Base-by-base conservation (phyloP, 2,329 filamentous ascomycete species). In the Dissoconium aciculare region DNA sequence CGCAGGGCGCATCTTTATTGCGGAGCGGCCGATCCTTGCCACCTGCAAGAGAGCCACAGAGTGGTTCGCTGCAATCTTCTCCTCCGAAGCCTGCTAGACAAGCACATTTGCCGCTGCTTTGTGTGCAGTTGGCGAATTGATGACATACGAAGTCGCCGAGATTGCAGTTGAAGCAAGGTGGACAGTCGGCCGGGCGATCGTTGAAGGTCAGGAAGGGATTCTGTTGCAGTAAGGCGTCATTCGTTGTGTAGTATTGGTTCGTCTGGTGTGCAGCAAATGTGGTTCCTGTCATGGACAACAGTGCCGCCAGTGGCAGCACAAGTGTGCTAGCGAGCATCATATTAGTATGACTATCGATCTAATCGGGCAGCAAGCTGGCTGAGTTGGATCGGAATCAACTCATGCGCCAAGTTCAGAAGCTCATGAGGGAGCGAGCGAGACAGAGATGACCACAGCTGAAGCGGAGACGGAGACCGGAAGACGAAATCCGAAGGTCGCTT, bases 111-210 rank as follows among this genome's bases (percentile, higher is more conserved):
- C 89, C 89, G 47, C 83, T 92, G 50, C 74, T 84, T 49, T 78
- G 73, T 55, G 89, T 91, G 57, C 89, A 98, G 17, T 74, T 67
- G 19, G 84, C 79, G 53, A 79, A 98, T 59, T 98, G 89, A 39
- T 81, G 74, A 56, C 89, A 98, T 39, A 74, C 75, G 55, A 93
- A 91, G 39, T 81, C 82, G 15, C 89, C 85, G 11, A 98, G 71
- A 35, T 94, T 79, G 62, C 89, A 98, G 69, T 98, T 95, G 68
- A 98, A 98, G 64, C 89, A 89, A 49, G 81, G 81, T 31, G 81
- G 81, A 52, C 82, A 89, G 47, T 78, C 72, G 40, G 70, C 69
- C 5, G 83, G 78, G 29, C 81, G 71, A 47, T 78, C 74, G 42
- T 72, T 77, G 58, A 81, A 70, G 27, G 85, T 59, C 21, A 76